Evolutionary conservation across 352 stramenopile species (phyloP), one percentile per base, ranked within the genome.

Genomic region (Plasmopara muralis): DNA sequence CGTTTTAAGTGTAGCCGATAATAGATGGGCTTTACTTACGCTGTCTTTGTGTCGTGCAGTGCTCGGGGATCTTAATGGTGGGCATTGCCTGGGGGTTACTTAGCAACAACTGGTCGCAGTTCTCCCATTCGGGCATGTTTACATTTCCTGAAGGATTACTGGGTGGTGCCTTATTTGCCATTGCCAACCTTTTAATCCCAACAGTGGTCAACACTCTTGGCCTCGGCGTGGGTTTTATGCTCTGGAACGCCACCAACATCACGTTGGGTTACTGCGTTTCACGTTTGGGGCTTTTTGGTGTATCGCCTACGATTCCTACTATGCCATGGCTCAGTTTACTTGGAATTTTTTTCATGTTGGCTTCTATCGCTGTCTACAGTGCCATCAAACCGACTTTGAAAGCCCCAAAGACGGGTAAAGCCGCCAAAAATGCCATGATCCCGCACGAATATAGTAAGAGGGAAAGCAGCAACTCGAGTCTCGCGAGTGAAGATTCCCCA

Each of bases 181-280:
- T 90, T 29, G 82, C 82, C 46, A 93, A 93, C 39, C 43, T 93
- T 33, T 61, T 93, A 25, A 93, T 93, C 54, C 82, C 82, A 10
- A 93, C 82, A 9, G 82, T 93, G 38, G 82, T 93, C 62, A 93
- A 93, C 52, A 87, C 70, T 6, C 68, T 93, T 9, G 82, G 82
- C 0, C 61, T 93, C 0, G 82, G 82, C 6, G 64, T 93, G 29
- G 82, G 82, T 53, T 93, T 93, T 48, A 90, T 90, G 79, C 67
- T 93, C 45, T 93, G 82, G 82, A 93, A 93, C 61, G 79, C 74
- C 38, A 87, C 80, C 42, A 93, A 89, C 62, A 87, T 93, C 61
- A 73, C 77, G 14, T 69, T 90, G 50, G 82, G 79, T 30, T 93
- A 89, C 60, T 73, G 83, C 39, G 77, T 93, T 43, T 89, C 80